phyloP scores from a whole-genome alignment of 306 rosid genomes.

The Calophaca sinica region DNA sequence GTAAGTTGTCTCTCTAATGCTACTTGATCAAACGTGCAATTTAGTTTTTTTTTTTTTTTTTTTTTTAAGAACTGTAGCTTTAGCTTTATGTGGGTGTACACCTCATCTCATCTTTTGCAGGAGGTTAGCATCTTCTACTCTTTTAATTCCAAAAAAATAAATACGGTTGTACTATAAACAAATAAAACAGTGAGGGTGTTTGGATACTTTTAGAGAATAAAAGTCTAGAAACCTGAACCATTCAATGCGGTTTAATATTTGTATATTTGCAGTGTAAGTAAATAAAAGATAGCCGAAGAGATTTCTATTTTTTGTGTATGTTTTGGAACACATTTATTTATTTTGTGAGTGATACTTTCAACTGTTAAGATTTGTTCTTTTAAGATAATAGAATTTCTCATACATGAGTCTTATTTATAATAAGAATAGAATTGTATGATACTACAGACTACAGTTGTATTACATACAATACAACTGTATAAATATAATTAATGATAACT shows the following conservation, averaged over 20 bases:
- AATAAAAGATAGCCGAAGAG: not conserved
- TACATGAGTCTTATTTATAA: too few species aligned
- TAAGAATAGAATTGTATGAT: too few species aligned
- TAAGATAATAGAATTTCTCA: too few species aligned
- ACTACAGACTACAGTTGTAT: too few species aligned
- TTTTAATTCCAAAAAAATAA: too few species aligned
- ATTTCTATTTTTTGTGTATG: not conserved
- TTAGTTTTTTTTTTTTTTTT: not conserved
- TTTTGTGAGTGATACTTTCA: not conserved
- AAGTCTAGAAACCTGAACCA: not conserved
- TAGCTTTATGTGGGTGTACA: too few species aligned
- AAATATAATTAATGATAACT: too few species aligned
- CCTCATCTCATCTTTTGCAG: not conserved
- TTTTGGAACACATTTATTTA: too few species aligned
- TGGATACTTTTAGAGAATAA: not conserved
- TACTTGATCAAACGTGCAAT: not conserved
- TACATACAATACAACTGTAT: too few species aligned
- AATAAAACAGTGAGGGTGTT: not conserved
- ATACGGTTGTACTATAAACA: not conserved
- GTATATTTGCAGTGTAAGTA: not conserved
- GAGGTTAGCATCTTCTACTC: not conserved
- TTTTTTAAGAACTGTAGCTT: not conserved
- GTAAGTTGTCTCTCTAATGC: constrained; percentile 56
- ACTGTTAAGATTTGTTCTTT: too few species aligned
- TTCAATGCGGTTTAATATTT: too few species aligned